Percentiles rank a stretch among this genome's conserved stretches.
Evolutionary conservation across 805 yeast genomes (phyloP).

Genomic region (Saccharomycopsis selenospora): DNA sequence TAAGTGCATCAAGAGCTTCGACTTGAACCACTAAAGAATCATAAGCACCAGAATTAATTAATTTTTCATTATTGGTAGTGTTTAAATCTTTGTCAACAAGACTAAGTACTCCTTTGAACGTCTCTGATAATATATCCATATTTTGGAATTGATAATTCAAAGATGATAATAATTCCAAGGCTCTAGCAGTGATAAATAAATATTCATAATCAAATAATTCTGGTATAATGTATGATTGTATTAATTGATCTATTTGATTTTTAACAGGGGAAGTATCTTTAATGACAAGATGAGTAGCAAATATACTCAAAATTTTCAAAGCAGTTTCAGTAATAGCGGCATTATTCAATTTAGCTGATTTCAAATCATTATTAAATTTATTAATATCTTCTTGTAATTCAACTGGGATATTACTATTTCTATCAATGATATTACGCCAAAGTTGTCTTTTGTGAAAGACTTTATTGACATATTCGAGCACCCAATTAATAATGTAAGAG

Average conservation of each 20-base stretch:
- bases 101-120: constrained; percentile 34
- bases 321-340: constrained; percentile 78
- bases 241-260: constrained; percentile 57
- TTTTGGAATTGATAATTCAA: constrained; percentile 31
- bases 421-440: not conserved
- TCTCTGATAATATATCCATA: constrained; percentile 33
- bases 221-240: constrained; percentile 56
- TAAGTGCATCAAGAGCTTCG: constrained; percentile 83
- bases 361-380: constrained; percentile 30
- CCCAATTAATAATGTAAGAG: constrained; percentile 21
- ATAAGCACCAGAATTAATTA: constrained; percentile 29
- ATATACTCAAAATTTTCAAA: constrained; percentile 67
- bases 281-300: constrained; percentile 43
- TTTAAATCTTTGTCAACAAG: constrained; percentile 9
- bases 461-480: constrained; percentile 46
- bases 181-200: constrained; percentile 65
- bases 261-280: constrained; percentile 38
- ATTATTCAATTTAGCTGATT: constrained; percentile 29
- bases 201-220: constrained; percentile 45
- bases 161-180: constrained; percentile 50
- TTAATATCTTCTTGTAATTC: constrained; percentile 46
- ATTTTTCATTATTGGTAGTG: constrained; percentile 29
- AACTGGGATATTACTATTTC: constrained; percentile 34
- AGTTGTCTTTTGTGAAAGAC: constrained; percentile 41
- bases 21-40: constrained; percentile 68